Evolutionary conservation across 345 rosid species (phyloP).

Genomic region (Tarenaya hassleriana): DNA sequence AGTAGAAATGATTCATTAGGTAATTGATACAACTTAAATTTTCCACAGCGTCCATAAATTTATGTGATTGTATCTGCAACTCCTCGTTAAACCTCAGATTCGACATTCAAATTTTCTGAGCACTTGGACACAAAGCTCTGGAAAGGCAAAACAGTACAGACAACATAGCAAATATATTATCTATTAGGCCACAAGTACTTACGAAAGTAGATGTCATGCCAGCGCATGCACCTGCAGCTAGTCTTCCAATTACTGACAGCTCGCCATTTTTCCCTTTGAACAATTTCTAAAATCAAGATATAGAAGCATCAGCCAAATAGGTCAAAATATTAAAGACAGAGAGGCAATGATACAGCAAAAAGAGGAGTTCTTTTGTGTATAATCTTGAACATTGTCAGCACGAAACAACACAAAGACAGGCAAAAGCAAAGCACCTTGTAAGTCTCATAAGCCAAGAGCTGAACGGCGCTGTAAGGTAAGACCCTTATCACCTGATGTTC

Average conservation of each 20-base stretch:
- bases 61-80: no score
- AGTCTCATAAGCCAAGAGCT: slow-evolving; percentile 88
- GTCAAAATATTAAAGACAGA: neutral
- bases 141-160: slow-evolving; percentile 1
- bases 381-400: neutral
- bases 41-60: no score
- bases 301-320: slow-evolving; percentile 16
- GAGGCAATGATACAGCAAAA: neutral
- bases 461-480: slow-evolving; percentile 91
- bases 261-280: slow-evolving; percentile 70
- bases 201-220: slow-evolving; percentile 99
- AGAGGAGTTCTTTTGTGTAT: no score
- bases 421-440: slow-evolving; percentile 57
- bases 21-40: no score
- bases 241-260: slow-evolving; percentile 85
- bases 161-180: neutral
- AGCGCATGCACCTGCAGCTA: slow-evolving; percentile 97
- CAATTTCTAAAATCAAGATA: slow-evolving; percentile 53
- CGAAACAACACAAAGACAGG: slow-evolving; percentile 1
- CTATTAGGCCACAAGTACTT: slow-evolving; percentile 26
- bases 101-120: no score
- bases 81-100: no score
- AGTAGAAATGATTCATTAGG: no score
- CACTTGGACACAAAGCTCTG: neutral
- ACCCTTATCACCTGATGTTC: slow-evolving; percentile 72